phyloP scores from a whole-genome alignment of 2,329 filamentous ascomycete species.

The Lasiodiplodia hormozganensis region DNA sequence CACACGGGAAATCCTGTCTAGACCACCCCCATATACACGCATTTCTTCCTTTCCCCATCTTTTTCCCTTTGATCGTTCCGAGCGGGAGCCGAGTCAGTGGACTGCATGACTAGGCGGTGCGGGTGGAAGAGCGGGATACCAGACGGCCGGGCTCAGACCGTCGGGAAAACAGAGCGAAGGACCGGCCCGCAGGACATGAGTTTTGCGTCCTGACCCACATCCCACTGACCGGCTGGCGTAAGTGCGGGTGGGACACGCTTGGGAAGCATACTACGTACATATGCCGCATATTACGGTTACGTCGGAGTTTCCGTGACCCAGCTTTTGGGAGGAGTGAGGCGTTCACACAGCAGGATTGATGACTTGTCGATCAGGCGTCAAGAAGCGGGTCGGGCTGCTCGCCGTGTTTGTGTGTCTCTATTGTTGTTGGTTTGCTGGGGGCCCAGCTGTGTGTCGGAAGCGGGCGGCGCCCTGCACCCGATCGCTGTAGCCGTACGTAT shows the following conservation, averaged over 20 bases:
- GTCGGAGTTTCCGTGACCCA: background rate
- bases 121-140: constrained; percentile 1
- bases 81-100: background rate
- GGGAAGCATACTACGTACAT: too few species aligned
- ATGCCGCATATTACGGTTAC: background rate
- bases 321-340: background rate
- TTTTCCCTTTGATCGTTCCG: background rate
- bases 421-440: background rate
- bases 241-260: too few species aligned
- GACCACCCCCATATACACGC: too few species aligned
- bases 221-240: background rate
- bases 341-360: background rate
- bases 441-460: background rate
- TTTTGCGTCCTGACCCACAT: background rate
- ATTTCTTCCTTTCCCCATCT: background rate
- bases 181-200: background rate
- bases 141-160: background rate
- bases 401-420: too few species aligned
- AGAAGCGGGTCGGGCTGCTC: background rate
- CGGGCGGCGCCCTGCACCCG: background rate
- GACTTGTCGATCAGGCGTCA: background rate
- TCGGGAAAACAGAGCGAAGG: background rate
- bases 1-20: too few species aligned
- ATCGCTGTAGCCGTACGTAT: background rate
- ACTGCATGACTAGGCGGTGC: background rate